Evolutionary conservation across 331 rosid genomes (phyloP).

Genomic region (Pyrus hybrid): DNA sequence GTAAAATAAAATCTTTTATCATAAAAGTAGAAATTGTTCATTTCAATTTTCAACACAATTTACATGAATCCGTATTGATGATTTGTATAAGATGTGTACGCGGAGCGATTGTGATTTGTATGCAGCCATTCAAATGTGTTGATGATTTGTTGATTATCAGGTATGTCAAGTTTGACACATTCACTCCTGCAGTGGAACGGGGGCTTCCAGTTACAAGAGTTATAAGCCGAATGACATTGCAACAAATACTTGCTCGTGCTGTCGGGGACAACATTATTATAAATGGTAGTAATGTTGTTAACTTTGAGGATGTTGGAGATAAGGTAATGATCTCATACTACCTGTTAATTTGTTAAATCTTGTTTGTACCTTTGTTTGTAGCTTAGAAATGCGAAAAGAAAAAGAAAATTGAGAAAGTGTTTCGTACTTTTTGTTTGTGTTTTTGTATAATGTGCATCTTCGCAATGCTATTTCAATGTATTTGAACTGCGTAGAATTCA

Average conservation of each 20-base stretch:
- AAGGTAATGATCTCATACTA: constrained; percentile 41
- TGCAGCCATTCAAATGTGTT: constrained; percentile 18
- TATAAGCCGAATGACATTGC: constrained; percentile 81
- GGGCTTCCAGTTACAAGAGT: constrained; percentile 98
- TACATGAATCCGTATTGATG: too few species aligned
- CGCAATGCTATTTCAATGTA: background rate
- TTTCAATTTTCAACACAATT: background rate
- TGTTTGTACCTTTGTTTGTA: background rate
- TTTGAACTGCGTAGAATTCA: background rate
- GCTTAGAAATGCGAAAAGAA: background rate
- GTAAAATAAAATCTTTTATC: background rate
- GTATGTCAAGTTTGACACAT: constrained; percentile 98
- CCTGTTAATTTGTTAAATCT: constrained; percentile 9
- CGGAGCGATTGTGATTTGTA: background rate
- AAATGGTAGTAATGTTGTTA: constrained; percentile 70
- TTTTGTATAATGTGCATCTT: background rate
- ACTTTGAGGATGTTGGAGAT: constrained; percentile 66
- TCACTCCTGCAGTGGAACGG: constrained; percentile 95
- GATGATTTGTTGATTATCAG: constrained; percentile 46
- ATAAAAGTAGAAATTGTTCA: background rate
- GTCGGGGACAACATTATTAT: constrained; percentile 64
- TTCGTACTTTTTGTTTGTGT: constrained; percentile 4
- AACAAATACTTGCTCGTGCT: constrained; percentile 80
- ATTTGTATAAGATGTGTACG: background rate
- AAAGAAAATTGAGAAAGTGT: background rate